Percentiles rank a stretch among this genome's conserved stretches.
These are phyloP conservation scores for Schizophyllum commune DNA, from an alignment of 1,284 basidiomycete species.

Conservation along the genomic window DNA sequence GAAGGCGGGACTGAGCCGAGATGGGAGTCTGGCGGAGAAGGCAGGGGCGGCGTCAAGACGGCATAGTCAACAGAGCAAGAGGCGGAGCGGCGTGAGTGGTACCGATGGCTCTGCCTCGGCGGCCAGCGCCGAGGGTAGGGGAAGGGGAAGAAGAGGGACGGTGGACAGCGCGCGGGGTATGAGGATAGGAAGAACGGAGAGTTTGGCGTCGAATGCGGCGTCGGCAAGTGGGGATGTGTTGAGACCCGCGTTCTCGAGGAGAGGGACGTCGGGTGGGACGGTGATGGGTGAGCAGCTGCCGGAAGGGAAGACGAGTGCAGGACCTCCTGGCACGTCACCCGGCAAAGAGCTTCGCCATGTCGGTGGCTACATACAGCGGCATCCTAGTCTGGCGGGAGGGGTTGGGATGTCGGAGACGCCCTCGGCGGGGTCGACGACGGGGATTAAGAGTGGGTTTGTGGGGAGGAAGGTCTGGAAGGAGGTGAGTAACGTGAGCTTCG, in stretches of 20 bases:
- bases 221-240: not conserved
- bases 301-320: too few species aligned
- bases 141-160: not conserved
- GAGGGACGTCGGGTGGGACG: not conserved
- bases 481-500: too few species aligned
- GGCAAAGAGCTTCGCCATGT: too few species aligned
- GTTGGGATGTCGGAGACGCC: not conserved
- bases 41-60: not conserved
- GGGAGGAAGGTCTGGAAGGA: not conserved
- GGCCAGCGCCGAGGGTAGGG: too few species aligned
- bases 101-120: too few species aligned
- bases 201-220: not conserved
- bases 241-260: not conserved
- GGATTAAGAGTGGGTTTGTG: not conserved
- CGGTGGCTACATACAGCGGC: not conserved
- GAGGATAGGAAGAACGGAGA: not conserved
- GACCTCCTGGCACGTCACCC: too few species aligned
- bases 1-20: not conserved
- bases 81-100: not conserved
- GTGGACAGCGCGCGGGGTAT: not conserved
- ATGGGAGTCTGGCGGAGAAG: not conserved
- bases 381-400: not conserved
- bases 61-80: not conserved
- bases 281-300: not conserved
- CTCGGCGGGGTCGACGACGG: not conserved